Conservation (phyloP, 2,329 filamentous ascomycete species). For the Bipolaris zeicola region DNA sequence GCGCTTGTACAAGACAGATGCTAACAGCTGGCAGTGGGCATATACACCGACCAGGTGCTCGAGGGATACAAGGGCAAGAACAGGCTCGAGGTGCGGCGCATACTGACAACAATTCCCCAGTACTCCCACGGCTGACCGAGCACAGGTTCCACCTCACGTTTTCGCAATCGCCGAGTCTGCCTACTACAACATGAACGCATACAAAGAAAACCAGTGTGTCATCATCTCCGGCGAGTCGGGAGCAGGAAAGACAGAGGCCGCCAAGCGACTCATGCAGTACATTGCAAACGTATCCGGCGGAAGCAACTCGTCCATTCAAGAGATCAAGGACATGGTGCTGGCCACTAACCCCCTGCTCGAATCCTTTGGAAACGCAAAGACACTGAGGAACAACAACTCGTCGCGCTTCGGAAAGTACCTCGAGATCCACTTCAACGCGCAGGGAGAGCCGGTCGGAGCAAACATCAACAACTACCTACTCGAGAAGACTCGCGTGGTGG, state of each 20-base stretch:
- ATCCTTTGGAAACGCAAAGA: slow-evolving; percentile 98
- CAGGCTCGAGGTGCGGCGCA: slow-evolving; percentile 69
- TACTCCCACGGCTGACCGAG: slow-evolving; percentile 19
- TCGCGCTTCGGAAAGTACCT: slow-evolving; percentile 98
- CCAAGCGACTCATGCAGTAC: slow-evolving; percentile 99
- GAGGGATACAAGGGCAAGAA: slow-evolving; percentile 97
- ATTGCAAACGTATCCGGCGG: slow-evolving; percentile 96
- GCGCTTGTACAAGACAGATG: slow-evolving; percentile 5
- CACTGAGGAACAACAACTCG: slow-evolving; percentile 96
- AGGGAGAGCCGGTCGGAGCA: slow-evolving; percentile 91
- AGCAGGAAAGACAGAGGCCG: slow-evolving; percentile 97
- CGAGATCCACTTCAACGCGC: slow-evolving; percentile 91
- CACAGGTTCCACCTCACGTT: slow-evolving; percentile 82
- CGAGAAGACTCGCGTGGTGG: slow-evolving; percentile 93
- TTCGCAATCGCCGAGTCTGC: slow-evolving; percentile 95
- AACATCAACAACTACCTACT: slow-evolving; percentile 98
- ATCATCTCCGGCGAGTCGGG: slow-evolving; percentile 99
- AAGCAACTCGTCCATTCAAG: slow-evolving; percentile 81
- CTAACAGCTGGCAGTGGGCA: slow-evolving; percentile 70
- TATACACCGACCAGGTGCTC: slow-evolving; percentile 94
- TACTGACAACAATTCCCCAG: background rate
- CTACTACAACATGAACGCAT: slow-evolving; percentile 99
- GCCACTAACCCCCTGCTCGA: slow-evolving; percentile 96
- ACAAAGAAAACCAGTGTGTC: slow-evolving; percentile 98
- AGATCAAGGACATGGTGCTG: slow-evolving; percentile 99